Conservation (phyloP, 345 rosid species). For the Combretum micranthum region DNA sequence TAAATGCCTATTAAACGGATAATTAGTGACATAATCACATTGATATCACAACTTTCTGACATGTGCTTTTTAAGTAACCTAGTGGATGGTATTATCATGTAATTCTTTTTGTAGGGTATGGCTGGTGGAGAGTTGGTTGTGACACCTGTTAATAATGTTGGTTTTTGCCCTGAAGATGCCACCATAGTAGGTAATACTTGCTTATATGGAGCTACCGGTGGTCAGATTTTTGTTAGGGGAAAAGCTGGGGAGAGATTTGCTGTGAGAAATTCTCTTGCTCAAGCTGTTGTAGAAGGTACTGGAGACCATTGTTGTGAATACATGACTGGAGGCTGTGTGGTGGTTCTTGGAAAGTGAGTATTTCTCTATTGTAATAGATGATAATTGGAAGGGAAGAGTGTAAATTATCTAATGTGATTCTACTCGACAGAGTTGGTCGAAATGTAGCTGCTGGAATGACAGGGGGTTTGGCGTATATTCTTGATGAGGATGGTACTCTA, state of each 20-base stretch:
- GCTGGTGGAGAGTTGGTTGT: slow-evolving; percentile 97
- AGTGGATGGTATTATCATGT: slow-evolving; percentile 7
- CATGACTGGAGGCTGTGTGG: slow-evolving; percentile 99
- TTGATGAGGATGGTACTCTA: slow-evolving; percentile 81
- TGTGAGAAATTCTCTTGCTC: slow-evolving; percentile 93
- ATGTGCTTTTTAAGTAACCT: too few relatives aligned
- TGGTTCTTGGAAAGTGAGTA: slow-evolving; percentile 93
- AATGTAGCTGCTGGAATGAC: slow-evolving; percentile 99
- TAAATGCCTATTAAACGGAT: neutral
- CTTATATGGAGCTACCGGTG: slow-evolving; percentile 97
- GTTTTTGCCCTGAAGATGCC: slow-evolving; percentile 89
- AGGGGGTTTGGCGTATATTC: slow-evolving; percentile 90
- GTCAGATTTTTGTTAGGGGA: slow-evolving; percentile 91
- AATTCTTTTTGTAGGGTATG: slow-evolving; percentile 59
- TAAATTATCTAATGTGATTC: slow-evolving; percentile 10
- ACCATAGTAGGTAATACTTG: slow-evolving; percentile 95
- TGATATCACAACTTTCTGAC: neutral
- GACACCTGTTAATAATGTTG: slow-evolving; percentile 64
- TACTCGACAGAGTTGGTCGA: slow-evolving; percentile 79
- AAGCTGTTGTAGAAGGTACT: slow-evolving; percentile 98
- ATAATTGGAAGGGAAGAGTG: neutral
- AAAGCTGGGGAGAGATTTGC: slow-evolving; percentile 99
- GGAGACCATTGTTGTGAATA: slow-evolving; percentile 98
- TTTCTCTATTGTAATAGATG: slow-evolving; percentile 2
- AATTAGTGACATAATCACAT: neutral